Percentiles rank a stretch among this genome's conserved stretches.
Evolutionary conservation across 306 rosid species (phyloP).

Genomic region (Acacia confusa): DNA sequence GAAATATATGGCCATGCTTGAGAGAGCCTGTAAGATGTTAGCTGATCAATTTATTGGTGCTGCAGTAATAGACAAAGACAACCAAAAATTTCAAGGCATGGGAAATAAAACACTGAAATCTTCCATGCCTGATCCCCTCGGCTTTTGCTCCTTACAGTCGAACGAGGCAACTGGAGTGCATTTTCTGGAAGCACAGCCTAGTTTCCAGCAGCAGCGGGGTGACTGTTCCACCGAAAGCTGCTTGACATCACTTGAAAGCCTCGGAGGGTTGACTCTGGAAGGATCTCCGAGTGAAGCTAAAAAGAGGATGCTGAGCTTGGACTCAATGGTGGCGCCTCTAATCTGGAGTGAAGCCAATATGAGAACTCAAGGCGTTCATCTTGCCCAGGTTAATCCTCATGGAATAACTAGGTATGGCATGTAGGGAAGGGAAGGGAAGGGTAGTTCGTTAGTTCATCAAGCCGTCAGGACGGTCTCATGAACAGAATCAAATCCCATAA

Average conservation of each 20-base stretch:
- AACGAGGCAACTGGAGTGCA: not conserved
- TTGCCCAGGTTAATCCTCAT: not conserved
- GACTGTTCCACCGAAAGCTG: constrained; percentile 1
- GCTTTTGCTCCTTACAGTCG: not conserved
- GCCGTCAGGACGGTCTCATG: not conserved
- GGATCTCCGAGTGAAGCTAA: not conserved
- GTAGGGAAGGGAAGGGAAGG: constrained; percentile 7
- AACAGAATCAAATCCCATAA: not conserved
- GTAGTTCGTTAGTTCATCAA: not conserved
- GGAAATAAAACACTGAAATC: not conserved
- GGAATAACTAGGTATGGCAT: constrained; percentile 3
- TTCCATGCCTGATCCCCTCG: not conserved
- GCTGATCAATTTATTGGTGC: constrained; percentile 8
- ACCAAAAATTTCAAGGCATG: constrained; percentile 1
- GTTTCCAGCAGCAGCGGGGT: not conserved
- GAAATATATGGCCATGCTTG: constrained; percentile 13
- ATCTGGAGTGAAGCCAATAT: constrained; percentile 15
- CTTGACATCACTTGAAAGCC: constrained; percentile 6
- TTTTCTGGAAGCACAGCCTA: not conserved
- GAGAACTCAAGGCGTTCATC: constrained; percentile 3
- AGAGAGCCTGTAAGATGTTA: constrained; percentile 10
- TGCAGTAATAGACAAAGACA: not conserved
- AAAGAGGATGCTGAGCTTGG: not conserved
- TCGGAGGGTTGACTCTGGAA: constrained; percentile 5
- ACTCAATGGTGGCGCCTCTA: constrained; percentile 2